A percentile compares a stretch with the other conserved stretches of the same genome.
Evolutionary conservation across 2,329 filamentous ascomycete species (phyloP).

Genomic region (Ascochyta lentis): DNA sequence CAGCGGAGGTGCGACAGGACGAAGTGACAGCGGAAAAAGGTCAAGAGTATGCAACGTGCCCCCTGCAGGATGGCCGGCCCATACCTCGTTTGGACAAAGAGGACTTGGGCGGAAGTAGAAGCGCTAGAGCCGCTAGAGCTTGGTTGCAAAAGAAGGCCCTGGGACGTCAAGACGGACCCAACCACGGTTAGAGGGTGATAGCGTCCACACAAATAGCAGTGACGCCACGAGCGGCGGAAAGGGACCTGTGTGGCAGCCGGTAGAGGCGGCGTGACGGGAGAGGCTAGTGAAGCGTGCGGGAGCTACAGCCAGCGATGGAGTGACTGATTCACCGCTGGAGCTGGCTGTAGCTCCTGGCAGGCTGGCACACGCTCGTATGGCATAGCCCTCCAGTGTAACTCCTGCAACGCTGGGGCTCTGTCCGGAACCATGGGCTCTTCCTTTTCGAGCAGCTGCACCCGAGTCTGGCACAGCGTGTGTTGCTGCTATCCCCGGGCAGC

Average conservation of each 20-base stretch:
- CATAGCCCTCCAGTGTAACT: slow-evolving; percentile 50
- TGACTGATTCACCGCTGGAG: slow-evolving; percentile 43
- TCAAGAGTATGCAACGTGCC: slow-evolving; percentile 37
- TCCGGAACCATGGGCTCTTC: slow-evolving; percentile 34
- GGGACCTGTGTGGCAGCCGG: slow-evolving; percentile 41
- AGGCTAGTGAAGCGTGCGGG: slow-evolving; percentile 49
- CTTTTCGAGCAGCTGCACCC: slow-evolving; percentile 25
- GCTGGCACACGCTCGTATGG: slow-evolving; percentile 45
- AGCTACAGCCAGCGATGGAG: slow-evolving; percentile 42
- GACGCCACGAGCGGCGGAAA: slow-evolving; percentile 42
- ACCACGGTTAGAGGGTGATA: slow-evolving; percentile 31
- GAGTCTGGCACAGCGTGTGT: slow-evolving; percentile 22
- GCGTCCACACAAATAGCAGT: slow-evolving; percentile 47
- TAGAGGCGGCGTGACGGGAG: slow-evolving; percentile 41
- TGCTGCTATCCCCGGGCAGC: slow-evolving; percentile 22
- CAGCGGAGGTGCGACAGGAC: slow-evolving; percentile 18
- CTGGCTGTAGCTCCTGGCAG: slow-evolving; percentile 5
- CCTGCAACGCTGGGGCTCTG: slow-evolving; percentile 37
- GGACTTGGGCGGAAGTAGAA: slow-evolving; percentile 40
- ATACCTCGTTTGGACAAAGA: slow-evolving; percentile 48
- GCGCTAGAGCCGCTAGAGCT: slow-evolving; percentile 48
- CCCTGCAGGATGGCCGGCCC: slow-evolving; percentile 36
- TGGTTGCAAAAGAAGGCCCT: slow-evolving; percentile 33
- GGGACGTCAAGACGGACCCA: slow-evolving; percentile 40
- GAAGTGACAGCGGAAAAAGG: slow-evolving; percentile 20